These are phyloP conservation scores for Globisporangium ultimum DNA, from an alignment of 352 stramenopile species.

Conservation along the genomic window DNA sequence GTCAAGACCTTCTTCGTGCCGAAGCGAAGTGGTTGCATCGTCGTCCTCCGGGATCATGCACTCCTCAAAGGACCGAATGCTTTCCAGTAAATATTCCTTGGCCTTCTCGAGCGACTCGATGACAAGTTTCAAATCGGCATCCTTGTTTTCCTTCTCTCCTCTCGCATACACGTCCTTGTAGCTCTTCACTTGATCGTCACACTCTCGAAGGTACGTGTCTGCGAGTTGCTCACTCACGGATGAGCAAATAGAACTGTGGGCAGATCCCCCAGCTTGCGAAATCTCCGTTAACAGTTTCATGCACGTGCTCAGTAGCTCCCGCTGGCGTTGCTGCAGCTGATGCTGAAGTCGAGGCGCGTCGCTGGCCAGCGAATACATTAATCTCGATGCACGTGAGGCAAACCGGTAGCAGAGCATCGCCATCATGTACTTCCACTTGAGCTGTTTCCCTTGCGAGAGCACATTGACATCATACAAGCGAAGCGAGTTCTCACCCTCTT, in stretches of 20 bases:
- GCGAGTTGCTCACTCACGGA: conserved; percentile 80
- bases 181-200: conserved; percentile 17
- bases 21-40: conserved; percentile 16
- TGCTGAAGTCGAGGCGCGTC: conserved; percentile 54
- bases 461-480: conserved; percentile 83
- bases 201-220: conserved; percentile 77
- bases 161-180: neutral
- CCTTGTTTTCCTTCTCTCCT: conserved; percentile 2
- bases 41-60: conserved; percentile 39
- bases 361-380: conserved; percentile 55
- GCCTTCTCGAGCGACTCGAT: conserved; percentile 40
- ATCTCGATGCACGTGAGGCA: conserved; percentile 58
- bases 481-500: conserved; percentile 74
- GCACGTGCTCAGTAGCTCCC: conserved; percentile 73
- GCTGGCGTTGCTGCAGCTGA: conserved; percentile 68
- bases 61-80: conserved; percentile 69
- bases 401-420: conserved; percentile 88
- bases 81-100: conserved; percentile 62
- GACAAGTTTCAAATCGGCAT: conserved; percentile 7
- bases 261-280: conserved; percentile 43
- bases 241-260: conserved; percentile 74
- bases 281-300: conserved; percentile 76
- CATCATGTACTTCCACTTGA: conserved; percentile 92
- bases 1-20: conserved; percentile 18
- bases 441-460: conserved; percentile 74